These are phyloP conservation scores for Xanthoconium separans DNA, from an alignment of 1,284 basidiomycete genomes.

Conservation along the genomic window DNA sequence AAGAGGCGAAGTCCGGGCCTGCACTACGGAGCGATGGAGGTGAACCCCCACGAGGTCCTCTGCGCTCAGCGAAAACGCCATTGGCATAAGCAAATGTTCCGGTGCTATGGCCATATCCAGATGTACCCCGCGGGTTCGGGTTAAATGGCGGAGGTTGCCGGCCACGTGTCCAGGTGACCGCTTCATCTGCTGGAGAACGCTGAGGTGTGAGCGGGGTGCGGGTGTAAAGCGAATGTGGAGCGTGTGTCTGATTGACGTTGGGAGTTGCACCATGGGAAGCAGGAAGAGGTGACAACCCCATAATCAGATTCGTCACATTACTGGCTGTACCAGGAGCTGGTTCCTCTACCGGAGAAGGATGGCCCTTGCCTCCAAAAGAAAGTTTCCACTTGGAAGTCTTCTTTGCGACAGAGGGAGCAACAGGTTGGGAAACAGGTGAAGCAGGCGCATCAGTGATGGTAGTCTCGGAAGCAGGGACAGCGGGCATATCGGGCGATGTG, in stretches of 20 bases:
- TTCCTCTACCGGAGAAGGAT: slow-evolving; percentile 48
- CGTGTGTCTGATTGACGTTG: slow-evolving; percentile 20
- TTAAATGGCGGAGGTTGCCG: slow-evolving; percentile 28
- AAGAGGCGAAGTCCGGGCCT: slow-evolving; percentile 31
- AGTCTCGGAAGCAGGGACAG: slow-evolving; percentile 9
- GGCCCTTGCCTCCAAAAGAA: slow-evolving; percentile 59
- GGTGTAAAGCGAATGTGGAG: slow-evolving; percentile 26
- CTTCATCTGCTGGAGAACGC: slow-evolving; percentile 36
- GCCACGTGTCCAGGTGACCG: slow-evolving; percentile 32
- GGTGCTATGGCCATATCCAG: slow-evolving; percentile 11
- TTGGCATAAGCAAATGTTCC: slow-evolving; percentile 14
- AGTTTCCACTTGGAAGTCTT: slow-evolving; percentile 81
- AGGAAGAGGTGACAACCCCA: slow-evolving; percentile 42
- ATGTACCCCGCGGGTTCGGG: slow-evolving; percentile 18
- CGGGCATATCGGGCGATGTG: slow-evolving; percentile 22
- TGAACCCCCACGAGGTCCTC: slow-evolving; percentile 21
- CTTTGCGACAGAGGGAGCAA: slow-evolving; percentile 40
- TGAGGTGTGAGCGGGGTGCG: slow-evolving; percentile 35
- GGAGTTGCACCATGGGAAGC: slow-evolving; percentile 12
- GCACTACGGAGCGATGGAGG: slow-evolving; percentile 48
- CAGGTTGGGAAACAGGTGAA: slow-evolving; percentile 7
- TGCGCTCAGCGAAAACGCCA: slow-evolving; percentile 19
- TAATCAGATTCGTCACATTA: slow-evolving; percentile 69
- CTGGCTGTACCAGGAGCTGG: slow-evolving; percentile 49
- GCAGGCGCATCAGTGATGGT: slow-evolving; percentile 5